A percentile compares a stretch with the other conserved stretches of the same genome.
Evolutionary conservation across 108 stramenopile genomes (phyloP).

Genomic region (Phaeodactylum tricornutum): DNA sequence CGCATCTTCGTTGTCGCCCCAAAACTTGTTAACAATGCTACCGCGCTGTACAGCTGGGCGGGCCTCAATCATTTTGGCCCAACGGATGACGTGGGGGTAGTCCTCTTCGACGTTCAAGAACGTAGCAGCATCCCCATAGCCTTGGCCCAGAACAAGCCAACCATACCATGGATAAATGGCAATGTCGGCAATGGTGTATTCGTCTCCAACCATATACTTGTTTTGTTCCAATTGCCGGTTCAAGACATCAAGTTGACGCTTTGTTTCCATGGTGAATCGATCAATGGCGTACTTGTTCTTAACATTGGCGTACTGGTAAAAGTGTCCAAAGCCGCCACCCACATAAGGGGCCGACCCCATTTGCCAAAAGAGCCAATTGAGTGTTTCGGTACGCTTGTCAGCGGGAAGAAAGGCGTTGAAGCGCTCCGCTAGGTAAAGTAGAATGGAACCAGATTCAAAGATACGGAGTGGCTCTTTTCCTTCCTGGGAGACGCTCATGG

Average conservation of each 20-base stretch:
- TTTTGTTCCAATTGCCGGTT: conserved; percentile 40
- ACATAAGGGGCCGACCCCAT: conserved; percentile 62
- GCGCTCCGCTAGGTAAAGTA: conserved; percentile 74
- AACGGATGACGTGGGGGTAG: conserved; percentile 41
- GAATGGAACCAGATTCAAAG: conserved; percentile 74
- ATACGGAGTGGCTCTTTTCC: conserved; percentile 29
- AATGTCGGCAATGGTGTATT: conserved; percentile 80
- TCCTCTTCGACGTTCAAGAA: conserved; percentile 37
- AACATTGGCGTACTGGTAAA: conserved; percentile 51
- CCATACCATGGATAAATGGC: conserved; percentile 73
- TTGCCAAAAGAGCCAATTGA: conserved; percentile 87
- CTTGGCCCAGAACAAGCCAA: conserved; percentile 19
- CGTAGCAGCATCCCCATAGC: conserved; percentile 12
- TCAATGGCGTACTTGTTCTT: conserved; percentile 74
- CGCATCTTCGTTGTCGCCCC: conserved; percentile 13
- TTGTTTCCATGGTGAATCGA: conserved; percentile 79
- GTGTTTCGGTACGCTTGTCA: conserved; percentile 26
- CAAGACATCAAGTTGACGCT: conserved; percentile 72
- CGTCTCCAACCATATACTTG: conserved; percentile 55
- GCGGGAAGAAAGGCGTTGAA: conserved; percentile 39
- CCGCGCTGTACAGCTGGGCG: conserved; percentile 48
- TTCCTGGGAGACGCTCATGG: conserved; percentile 34
- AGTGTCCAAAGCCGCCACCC: conserved; percentile 78
- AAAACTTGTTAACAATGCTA: conserved; percentile 24
- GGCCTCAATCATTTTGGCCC: conserved; percentile 26